Evolutionary conservation across 805 yeast genomes (phyloP).

Genomic region (Yamadazyma paraphyllophila): DNA sequence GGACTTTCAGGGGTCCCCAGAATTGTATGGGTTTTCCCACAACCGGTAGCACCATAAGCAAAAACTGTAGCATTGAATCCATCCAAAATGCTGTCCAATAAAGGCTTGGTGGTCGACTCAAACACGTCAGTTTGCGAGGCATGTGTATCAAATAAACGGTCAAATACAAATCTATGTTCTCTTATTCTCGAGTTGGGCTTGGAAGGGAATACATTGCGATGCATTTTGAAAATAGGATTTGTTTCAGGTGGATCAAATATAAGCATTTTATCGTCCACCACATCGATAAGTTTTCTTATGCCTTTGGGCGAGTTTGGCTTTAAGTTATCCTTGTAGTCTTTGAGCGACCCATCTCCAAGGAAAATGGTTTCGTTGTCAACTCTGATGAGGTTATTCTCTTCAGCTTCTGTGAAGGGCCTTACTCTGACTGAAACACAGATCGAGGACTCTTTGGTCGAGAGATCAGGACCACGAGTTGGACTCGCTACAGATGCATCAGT

Average conservation of each 20-base stretch:
- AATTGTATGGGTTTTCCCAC: constrained; percentile 95
- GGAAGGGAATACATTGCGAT: constrained; percentile 39
- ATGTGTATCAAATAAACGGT: constrained; percentile 66
- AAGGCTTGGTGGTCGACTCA: constrained; percentile 61
- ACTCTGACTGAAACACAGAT: constrained; percentile 78
- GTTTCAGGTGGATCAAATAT: constrained; percentile 82
- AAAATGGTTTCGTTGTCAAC: constrained; percentile 40
- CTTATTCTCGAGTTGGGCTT: constrained; percentile 46
- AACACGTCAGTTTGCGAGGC: constrained; percentile 69
- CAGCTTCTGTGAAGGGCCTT: constrained; percentile 71
- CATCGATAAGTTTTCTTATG: constrained; percentile 67
- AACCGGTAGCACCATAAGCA: constrained; percentile 97
- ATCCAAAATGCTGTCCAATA: constrained; percentile 70
- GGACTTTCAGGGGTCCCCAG: constrained; percentile 72
- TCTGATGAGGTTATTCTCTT: constrained; percentile 47
- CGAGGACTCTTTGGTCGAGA: constrained; percentile 46
- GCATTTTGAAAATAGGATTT: constrained; percentile 57
- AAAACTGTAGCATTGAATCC: constrained; percentile 90
- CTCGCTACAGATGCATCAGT: background rate
- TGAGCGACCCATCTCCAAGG: constrained; percentile 55
- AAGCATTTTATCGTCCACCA: constrained; percentile 82
- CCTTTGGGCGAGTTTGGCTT: constrained; percentile 41
- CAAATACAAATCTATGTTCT: constrained; percentile 83
- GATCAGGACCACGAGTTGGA: background rate
- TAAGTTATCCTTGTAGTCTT: constrained; percentile 2